Conservation (phyloP, 208 protist genomes). For the Acanthamoeba rhysodes region DNA sequence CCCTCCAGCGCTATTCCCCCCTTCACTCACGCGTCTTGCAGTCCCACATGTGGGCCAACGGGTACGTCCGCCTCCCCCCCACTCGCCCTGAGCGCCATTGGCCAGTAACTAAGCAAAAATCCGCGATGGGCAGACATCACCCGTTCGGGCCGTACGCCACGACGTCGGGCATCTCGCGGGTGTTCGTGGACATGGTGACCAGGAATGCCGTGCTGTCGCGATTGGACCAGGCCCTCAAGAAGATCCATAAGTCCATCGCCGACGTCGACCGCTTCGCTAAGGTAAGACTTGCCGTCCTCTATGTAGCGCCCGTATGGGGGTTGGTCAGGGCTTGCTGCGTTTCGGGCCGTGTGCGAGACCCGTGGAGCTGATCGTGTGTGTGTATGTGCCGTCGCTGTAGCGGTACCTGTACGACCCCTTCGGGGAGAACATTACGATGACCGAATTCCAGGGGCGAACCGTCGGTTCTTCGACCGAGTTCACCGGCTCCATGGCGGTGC, state of each 20-base stretch:
- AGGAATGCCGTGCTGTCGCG: slow-evolving; percentile 37
- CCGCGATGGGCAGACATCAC: background rate
- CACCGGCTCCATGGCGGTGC: background rate
- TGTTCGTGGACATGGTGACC: slow-evolving; percentile 22
- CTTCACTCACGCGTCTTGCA: background rate
- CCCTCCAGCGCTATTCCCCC: background rate
- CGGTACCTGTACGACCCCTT: slow-evolving; percentile 60
- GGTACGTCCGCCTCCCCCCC: background rate
- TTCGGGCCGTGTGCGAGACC: background rate
- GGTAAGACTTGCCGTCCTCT: background rate
- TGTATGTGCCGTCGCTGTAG: background rate
- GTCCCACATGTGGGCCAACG: slow-evolving; percentile 30
- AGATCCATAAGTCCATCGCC: background rate
- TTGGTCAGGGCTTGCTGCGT: background rate
- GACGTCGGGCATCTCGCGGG: background rate
- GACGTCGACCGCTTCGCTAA: slow-evolving; percentile 39
- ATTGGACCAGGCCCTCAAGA: slow-evolving; percentile 5
- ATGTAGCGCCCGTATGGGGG: background rate
- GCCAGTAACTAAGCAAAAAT: background rate
- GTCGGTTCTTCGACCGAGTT: background rate
- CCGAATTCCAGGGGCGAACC: background rate
- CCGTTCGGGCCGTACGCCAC: slow-evolving; percentile 45
- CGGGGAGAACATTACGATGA: slow-evolving; percentile 38
- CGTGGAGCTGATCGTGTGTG: background rate
- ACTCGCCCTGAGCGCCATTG: no score